phyloP scores from a whole-genome alignment of 352 stramenopile species.

The Pythium aphanidermatum region DNA sequence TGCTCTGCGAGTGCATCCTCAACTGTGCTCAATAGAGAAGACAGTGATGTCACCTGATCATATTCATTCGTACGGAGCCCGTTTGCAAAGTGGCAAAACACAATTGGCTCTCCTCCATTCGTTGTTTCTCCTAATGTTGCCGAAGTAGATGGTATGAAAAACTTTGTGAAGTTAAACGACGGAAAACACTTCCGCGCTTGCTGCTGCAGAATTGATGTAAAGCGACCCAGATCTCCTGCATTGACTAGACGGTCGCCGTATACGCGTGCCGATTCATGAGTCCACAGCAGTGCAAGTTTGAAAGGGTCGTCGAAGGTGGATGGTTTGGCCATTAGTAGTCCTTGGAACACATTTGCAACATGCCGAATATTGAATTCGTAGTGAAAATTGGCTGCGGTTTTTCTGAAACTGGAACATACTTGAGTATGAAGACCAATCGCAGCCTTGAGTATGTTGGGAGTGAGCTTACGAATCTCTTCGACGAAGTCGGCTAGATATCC shows the following conservation, averaged over 20 bases:
- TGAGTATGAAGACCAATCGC: slow-evolving; percentile 88
- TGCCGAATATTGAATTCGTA: slow-evolving; percentile 98
- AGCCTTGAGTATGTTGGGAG: slow-evolving; percentile 75
- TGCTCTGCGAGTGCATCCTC: slow-evolving; percentile 90
- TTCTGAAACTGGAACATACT: slow-evolving; percentile 77
- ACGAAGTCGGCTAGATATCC: slow-evolving; percentile 92
- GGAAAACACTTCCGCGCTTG: slow-evolving; percentile 93
- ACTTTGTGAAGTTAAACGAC: slow-evolving; percentile 85
- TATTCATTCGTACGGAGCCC: slow-evolving; percentile 87
- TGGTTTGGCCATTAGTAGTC: slow-evolving; percentile 86
- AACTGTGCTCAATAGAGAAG: slow-evolving; percentile 58
- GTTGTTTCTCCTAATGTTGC: slow-evolving; percentile 18
- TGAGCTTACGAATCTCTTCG: slow-evolving; percentile 88
- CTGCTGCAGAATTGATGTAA: slow-evolving; percentile 83
- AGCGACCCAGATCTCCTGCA: slow-evolving; percentile 74
- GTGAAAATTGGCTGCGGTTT: slow-evolving; percentile 95
- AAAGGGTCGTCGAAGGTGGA: slow-evolving; percentile 78
- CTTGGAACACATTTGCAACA: slow-evolving; percentile 93
- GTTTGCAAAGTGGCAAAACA: slow-evolving; percentile 93
- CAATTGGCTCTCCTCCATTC: slow-evolving; percentile 69
- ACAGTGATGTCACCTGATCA: slow-evolving; percentile 82
- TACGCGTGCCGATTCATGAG: slow-evolving; percentile 95
- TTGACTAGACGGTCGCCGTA: slow-evolving; percentile 93
- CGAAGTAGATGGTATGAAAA: slow-evolving; percentile 58
- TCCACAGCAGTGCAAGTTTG: slow-evolving; percentile 92